Base-by-base conservation (phyloP, 1,284 basidiomycete genomes). In the Phaffia rhodozyma region DNA sequence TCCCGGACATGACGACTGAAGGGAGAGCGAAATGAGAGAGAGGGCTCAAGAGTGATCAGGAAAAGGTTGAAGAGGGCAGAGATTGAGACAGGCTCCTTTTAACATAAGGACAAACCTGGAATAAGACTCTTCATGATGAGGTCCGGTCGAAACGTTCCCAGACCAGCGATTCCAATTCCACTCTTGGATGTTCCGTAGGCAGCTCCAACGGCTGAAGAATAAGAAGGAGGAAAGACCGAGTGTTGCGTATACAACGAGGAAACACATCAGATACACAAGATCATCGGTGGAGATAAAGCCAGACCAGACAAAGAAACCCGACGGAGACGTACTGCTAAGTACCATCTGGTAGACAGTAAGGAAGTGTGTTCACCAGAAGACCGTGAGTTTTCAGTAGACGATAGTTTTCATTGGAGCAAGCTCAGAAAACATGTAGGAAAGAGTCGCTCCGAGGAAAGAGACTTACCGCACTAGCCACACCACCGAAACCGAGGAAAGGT, bases 91-190 rank as follows among this genome's bases (percentile, higher is more conserved):
- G 32, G 9, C 32, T 34, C 32, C 32, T 34, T 9, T 34, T 34
- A 4, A 5, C 32, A 34, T 34, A 9, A 34, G 75, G 61, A 77
- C 75, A 30, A 77, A 75, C 32, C 32, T 30, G 92, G 92, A 72
- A 97, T 91, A 67, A 94, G 81, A 48, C 88, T 91, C 88, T 91
- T 98, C 94, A 98, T 98, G 75, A 99, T 89, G 68, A 97, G 81
- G 71, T 99, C 93, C 66, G 94, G 94, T 73, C 82, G 89, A 77
- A 97, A 92, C 65, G 87, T 86, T 69, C 93, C 94, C 69, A 98
- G 79, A 58, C 94, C 96, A 66, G 94, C 87, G 74, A 98, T 98
- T 61, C 94, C 96, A 71, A 99, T 97, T 56, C 96, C 96, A 56
- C 94, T 84, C 78, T 99, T 99, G 58, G 93, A 85, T 0, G 96